Percentiles rank a stretch among this genome's conserved stretches.
These are phyloP conservation scores for Hypericum perforatum DNA, from an alignment of 345 rosid genomes.

Conservation along the genomic window DNA sequence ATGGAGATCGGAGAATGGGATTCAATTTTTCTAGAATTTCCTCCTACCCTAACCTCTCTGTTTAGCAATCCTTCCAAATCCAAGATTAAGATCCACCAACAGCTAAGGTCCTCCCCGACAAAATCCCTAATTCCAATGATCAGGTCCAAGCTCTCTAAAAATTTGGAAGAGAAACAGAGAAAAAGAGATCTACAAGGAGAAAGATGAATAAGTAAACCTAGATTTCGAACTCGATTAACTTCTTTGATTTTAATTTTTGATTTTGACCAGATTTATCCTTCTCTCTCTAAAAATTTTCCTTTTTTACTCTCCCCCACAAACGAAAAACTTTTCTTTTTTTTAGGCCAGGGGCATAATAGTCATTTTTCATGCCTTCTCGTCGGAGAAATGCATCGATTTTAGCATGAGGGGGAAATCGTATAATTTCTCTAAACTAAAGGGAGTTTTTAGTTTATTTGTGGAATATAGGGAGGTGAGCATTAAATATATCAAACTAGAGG, in stretches of 20 bases:
- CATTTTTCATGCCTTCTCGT: no score
- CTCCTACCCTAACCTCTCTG: neutral
- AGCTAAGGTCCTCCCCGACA: slow-evolving; percentile 21
- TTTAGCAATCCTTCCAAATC: neutral
- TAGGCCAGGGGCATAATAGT: no score
- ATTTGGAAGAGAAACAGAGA: neutral
- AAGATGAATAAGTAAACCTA: slow-evolving; percentile 1
- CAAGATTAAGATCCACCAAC: neutral
- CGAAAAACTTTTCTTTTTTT: no score
- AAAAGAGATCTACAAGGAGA: neutral
- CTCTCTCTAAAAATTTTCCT: neutral
- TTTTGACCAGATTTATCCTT: slow-evolving; percentile 8
- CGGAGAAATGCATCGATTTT: no score
- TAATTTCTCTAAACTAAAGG: no score
- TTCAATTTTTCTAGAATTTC: no score
- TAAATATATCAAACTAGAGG: no score
- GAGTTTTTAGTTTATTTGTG: no score
- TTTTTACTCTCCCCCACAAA: neutral
- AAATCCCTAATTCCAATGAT: slow-evolving; percentile 16
- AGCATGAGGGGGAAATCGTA: no score
- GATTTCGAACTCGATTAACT: slow-evolving; percentile 9
- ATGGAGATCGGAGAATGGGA: no score
- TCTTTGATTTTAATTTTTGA: slow-evolving; percentile 1
- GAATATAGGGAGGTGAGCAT: no score
- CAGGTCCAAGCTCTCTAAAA: slow-evolving; percentile 8